Conservation (phyloP, 352 stramenopile genomes). For the Phytophthora melonis region DNA sequence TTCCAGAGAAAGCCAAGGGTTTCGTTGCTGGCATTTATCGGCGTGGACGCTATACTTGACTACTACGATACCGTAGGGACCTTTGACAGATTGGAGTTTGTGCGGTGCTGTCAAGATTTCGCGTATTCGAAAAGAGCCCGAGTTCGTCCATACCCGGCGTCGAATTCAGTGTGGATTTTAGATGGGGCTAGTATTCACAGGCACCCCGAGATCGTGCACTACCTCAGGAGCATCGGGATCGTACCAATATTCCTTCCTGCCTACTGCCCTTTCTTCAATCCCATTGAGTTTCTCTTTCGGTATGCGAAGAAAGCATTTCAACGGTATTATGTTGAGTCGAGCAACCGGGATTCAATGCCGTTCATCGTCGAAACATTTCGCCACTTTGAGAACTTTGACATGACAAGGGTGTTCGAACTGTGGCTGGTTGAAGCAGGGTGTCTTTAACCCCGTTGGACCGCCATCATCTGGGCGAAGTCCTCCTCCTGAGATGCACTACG, state of each 20-base stretch:
- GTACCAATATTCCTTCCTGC: constrained; percentile 35
- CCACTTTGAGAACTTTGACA: constrained; percentile 14
- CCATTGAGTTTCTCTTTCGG: constrained; percentile 45
- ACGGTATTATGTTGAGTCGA: constrained; percentile 20
- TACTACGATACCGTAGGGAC: constrained; percentile 40
- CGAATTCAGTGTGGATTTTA: constrained; percentile 44
- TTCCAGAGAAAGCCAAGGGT: too few relatives aligned
- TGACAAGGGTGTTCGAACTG: constrained; percentile 10
- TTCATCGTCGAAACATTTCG: constrained; percentile 10
- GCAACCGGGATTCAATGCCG: not conserved
- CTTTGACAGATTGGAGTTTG: constrained; percentile 39
- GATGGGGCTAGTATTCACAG: constrained; percentile 39
- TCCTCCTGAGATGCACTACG: not conserved
- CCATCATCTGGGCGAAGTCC: constrained; percentile 1
- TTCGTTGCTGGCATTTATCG: too few relatives aligned
- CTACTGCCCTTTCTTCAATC: constrained; percentile 46
- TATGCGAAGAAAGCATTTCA: constrained; percentile 24
- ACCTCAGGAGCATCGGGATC: constrained; percentile 33
- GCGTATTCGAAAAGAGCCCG: constrained; percentile 12
- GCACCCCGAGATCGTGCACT: constrained; percentile 45
- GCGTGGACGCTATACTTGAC: too few relatives aligned
- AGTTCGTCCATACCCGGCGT: constrained; percentile 30
- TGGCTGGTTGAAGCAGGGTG: constrained; percentile 16
- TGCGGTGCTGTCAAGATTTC: constrained; percentile 34
- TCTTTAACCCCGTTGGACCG: constrained; percentile 15